Evolutionary conservation across 1,284 basidiomycete genomes (phyloP).

Genomic region (Moesziomyces parantarcticus): DNA sequence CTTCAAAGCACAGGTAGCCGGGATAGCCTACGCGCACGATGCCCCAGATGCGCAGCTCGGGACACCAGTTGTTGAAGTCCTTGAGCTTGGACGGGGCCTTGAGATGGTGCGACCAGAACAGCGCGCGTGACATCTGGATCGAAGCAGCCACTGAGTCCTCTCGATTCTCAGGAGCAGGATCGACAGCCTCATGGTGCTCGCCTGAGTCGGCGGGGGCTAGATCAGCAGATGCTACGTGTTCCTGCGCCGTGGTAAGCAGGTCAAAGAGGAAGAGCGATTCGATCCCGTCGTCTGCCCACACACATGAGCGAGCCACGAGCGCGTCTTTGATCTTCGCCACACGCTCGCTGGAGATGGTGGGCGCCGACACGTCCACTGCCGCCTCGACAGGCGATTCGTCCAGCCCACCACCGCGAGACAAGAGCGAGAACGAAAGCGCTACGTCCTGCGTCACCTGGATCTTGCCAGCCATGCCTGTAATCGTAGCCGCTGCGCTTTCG

Average conservation of each 20-base stretch:
- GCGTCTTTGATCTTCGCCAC: constrained; percentile 7
- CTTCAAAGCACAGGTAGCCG: constrained; percentile 57
- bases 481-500: neutral
- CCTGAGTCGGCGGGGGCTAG: neutral
- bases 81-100: constrained; percentile 53
- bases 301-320: constrained; percentile 6
- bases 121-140: constrained; percentile 26
- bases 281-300: constrained; percentile 30
- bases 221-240: constrained; percentile 5
- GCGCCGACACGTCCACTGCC: constrained; percentile 33
- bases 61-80: constrained; percentile 51
- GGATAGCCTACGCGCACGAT: constrained; percentile 53
- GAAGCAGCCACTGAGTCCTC: neutral
- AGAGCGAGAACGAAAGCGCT: constrained; percentile 13
- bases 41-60: constrained; percentile 48
- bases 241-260: constrained; percentile 34
- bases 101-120: constrained; percentile 52
- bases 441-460: constrained; percentile 6
- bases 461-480: constrained; percentile 13
- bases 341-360: neutral
- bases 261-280: constrained; percentile 44
- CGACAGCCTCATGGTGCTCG: neutral
- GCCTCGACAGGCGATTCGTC: neutral
- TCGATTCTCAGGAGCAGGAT: neutral
- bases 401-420: neutral